Evolutionary conservation across 1,139 yeast genomes (phyloP), one percentile per base, ranked within the genome.

Genomic region (Hemisphaericaspora subhashii): DNA sequence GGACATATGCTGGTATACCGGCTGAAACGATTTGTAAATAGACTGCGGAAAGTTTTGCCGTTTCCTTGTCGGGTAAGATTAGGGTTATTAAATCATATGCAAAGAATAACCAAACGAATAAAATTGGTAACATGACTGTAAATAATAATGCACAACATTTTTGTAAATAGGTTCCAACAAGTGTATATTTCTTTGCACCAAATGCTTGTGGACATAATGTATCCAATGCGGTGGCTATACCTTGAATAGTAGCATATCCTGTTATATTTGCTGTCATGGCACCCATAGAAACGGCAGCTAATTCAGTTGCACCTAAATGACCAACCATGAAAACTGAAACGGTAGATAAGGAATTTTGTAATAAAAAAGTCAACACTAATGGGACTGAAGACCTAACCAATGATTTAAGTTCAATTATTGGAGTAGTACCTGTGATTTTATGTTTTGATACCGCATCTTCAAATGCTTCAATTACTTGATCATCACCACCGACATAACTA

Each of bases 251-350:
- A 3, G 82, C 78, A 46, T 77, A 76, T 7, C 81, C 82, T 3
- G 81, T 72, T 33, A 78, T 77, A 46, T 76, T 77, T 3, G 80
- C 79, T 10, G 81, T 74, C 83, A 78, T 78, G 3, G 81, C 71
- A n/a, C 83, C 83, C 66, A 78, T 67, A 2, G 80, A 73, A 14
- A 77, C 81, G 3, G 83, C 83, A 3, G 82, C 83, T 42, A 78
- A 66, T 40, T 78, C 81, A 20, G 74, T 68, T 1, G 81, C 75
- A 7, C 83, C 81, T 29, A 78, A 62, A 46, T 77, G 82, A 12
- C 84, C 83, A 21, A 79, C 83, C 15, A 74, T 70, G 48, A 79
- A 74, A 7, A 79, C 79, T 1, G 82, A 77, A 13, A 77, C 79
- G 1, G 81, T 76, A 8, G 81, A 72, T 15, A 79, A 58, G 1